Percentiles rank a stretch among this genome's conserved stretches.
These are phyloP conservation scores for Pachyrhizus erosus DNA, from an alignment of 306 rosid species.

Conservation along the genomic window DNA sequence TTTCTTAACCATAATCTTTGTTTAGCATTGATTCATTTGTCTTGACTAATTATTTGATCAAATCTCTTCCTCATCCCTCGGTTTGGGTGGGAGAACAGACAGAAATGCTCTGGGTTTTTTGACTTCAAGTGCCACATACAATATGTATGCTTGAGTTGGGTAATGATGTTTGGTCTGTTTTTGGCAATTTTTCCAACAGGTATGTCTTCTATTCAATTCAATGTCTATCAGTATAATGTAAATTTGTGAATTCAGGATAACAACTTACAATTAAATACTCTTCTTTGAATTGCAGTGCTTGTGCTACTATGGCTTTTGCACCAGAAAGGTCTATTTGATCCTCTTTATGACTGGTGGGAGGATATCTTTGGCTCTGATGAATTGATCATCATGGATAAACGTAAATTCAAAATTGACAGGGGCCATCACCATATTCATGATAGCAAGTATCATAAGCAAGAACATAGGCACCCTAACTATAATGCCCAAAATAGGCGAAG, in stretches of 20 bases:
- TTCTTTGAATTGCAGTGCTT: conserved; percentile 61
- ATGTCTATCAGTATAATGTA: background rate
- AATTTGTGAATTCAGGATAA: background rate
- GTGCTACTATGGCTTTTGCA: conserved; percentile 85
- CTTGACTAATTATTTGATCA: conserved; percentile 28
- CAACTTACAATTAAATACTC: conserved; percentile 29
- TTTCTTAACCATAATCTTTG: background rate
- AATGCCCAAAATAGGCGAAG: conserved; percentile 53
- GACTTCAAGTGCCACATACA: conserved; percentile 93
- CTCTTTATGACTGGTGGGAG: conserved; percentile 89
- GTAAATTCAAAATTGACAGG: conserved; percentile 41
- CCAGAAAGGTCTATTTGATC: conserved; percentile 89
- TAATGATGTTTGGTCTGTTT: conserved; percentile 75
- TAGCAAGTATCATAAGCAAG: conserved; percentile 52
- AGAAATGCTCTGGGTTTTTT: conserved; percentile 77
- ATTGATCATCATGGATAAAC: conserved; percentile 37
- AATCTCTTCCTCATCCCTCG: background rate
- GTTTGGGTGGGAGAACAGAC: conserved; percentile 54
- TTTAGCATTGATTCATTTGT: conserved; percentile 15
- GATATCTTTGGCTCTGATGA: conserved; percentile 58
- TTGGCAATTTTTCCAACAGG: conserved; percentile 84
- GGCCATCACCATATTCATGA: conserved; percentile 45
- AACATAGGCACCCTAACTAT: conserved; percentile 49
- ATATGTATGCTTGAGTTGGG: conserved; percentile 89
- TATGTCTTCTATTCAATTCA: conserved; percentile 41